Conservation (phyloP, 805 yeast species). For the Metschnikowia cerradonensis region DNA sequence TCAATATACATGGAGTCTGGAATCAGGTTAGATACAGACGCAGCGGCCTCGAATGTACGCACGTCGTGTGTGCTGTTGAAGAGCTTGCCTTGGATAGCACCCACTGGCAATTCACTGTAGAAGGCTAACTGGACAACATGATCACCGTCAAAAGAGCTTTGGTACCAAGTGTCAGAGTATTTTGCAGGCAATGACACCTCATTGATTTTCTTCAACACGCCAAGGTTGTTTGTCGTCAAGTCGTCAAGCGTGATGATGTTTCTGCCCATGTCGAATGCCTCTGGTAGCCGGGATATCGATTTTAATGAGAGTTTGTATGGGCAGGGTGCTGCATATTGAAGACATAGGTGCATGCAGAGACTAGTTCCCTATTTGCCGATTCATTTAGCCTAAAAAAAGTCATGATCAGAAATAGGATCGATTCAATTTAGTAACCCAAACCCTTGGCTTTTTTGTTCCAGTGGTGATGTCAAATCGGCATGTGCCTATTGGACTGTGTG, state of each 20-base stretch:
- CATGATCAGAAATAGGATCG: neutral
- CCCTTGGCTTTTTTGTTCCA: neutral
- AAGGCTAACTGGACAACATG: slow-evolving; percentile 58
- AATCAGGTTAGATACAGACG: slow-evolving; percentile 23
- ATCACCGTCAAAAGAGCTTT: slow-evolving; percentile 42
- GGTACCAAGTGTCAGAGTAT: slow-evolving; percentile 52
- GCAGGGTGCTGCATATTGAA: neutral
- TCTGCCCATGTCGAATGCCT: slow-evolving; percentile 30
- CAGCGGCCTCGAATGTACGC: slow-evolving; percentile 22
- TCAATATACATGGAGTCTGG: slow-evolving; percentile 63
- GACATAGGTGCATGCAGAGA: neutral
- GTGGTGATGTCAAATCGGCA: neutral
- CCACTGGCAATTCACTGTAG: slow-evolving; percentile 77
- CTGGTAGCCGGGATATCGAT: neutral
- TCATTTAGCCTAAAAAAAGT: neutral
- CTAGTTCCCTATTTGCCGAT: neutral
- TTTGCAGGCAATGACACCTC: slow-evolving; percentile 46
- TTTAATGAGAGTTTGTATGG: neutral
- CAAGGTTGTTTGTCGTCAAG: slow-evolving; percentile 56
- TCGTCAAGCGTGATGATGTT: slow-evolving; percentile 51
- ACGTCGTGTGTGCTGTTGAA: slow-evolving; percentile 42
- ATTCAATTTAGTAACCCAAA: no score
- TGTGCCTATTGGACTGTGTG: slow-evolving; percentile 2
- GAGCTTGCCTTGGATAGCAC: slow-evolving; percentile 59
- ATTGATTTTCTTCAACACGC: slow-evolving; percentile 55